Conservation (phyloP, 108 stramenopile genomes). For the Nitzschia sp. region DNA sequence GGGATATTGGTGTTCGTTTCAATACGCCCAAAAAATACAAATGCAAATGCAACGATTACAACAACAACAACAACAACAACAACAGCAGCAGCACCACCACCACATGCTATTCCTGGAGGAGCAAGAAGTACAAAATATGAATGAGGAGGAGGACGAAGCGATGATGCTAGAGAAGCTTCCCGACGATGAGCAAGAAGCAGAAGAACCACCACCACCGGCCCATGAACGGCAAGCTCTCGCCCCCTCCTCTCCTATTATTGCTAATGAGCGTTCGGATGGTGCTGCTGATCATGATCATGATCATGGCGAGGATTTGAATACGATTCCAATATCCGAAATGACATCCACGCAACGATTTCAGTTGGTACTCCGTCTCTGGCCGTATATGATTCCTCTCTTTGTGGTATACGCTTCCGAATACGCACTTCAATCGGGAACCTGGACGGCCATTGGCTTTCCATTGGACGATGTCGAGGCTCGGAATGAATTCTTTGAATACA, state of each 20-base stretch:
- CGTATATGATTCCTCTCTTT: slow-evolving; percentile 77
- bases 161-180: neutral
- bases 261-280: too few relatives aligned
- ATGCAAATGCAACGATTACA: neutral
- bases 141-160: neutral
- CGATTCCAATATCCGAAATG: slow-evolving; percentile 29
- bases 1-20: slow-evolving; percentile 26
- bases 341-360: slow-evolving; percentile 32
- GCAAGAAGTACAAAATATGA: neutral
- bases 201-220: neutral
- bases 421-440: slow-evolving; percentile 61
- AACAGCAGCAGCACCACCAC: neutral
- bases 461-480: slow-evolving; percentile 42
- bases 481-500: slow-evolving; percentile 65
- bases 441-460: slow-evolving; percentile 84
- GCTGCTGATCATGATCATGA: too few relatives aligned
- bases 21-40: neutral
- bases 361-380: slow-evolving; percentile 54
- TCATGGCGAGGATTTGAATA: too few relatives aligned
- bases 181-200: neutral
- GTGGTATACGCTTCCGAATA: slow-evolving; percentile 80
- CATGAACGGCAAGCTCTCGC: too few relatives aligned
- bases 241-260: neutral
- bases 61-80: neutral
- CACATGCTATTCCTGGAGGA: too few relatives aligned